These are phyloP conservation scores for Amanita fuliginea DNA, from an alignment of 768 basidiomycete species.

Conservation along the genomic window DNA sequence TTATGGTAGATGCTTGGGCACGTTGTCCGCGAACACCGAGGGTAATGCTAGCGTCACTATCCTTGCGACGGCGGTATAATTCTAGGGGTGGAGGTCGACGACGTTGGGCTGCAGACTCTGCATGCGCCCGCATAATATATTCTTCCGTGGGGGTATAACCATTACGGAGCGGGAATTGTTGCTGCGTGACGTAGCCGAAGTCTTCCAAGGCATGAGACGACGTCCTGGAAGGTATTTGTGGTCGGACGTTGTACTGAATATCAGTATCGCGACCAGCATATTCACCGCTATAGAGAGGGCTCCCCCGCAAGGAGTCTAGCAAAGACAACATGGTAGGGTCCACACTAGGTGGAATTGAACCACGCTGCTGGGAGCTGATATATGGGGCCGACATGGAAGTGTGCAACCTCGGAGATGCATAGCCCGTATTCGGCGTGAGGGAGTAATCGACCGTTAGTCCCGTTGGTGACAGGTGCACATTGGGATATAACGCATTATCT, in stretches of 20 bases:
- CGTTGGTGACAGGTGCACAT: slow-evolving; percentile 12
- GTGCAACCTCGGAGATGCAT: slow-evolving; percentile 5
- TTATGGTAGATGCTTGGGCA: slow-evolving; percentile 24
- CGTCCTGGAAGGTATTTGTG: slow-evolving; percentile 3
- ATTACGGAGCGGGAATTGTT: slow-evolving; percentile 4
- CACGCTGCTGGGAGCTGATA: not conserved
- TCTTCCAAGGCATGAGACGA: slow-evolving; percentile 1
- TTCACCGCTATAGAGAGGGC: slow-evolving; percentile 11
- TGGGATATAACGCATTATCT: slow-evolving; percentile 11
- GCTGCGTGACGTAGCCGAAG: slow-evolving; percentile 1
- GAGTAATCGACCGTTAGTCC: slow-evolving; percentile 30
- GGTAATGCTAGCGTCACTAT: slow-evolving; percentile 19
- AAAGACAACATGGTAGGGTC: slow-evolving; percentile 28
- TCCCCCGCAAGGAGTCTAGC: slow-evolving; percentile 22
- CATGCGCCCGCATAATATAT: slow-evolving; percentile 50
- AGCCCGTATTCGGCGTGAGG: slow-evolving; percentile 18
- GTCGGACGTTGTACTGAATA: slow-evolving; percentile 7
- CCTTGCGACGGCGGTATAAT: slow-evolving; percentile 15
- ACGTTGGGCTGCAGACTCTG: slow-evolving; percentile 19
- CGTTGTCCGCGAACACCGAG: slow-evolving; percentile 33
- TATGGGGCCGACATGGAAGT: not conserved
- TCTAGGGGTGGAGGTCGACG: slow-evolving; percentile 26
- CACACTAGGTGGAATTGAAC: slow-evolving; percentile 9
- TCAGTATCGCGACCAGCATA: slow-evolving; percentile 8
- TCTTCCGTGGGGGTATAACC: slow-evolving; percentile 65